A percentile compares a stretch with the other conserved stretches of the same genome.
Evolutionary conservation across 768 basidiomycete genomes (phyloP).

Genomic region (Russula sp.): DNA sequence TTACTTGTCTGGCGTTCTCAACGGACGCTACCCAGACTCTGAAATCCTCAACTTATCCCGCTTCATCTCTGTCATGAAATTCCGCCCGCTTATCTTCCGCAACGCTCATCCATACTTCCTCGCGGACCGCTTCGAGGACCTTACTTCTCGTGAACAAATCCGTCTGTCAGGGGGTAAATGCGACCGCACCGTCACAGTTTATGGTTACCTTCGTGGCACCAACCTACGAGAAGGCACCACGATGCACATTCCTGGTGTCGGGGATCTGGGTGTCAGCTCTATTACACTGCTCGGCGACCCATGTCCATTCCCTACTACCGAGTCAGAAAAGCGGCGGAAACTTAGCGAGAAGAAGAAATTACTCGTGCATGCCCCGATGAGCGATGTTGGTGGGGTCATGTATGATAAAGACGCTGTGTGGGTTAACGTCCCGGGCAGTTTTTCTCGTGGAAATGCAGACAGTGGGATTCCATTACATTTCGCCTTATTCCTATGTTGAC

Average conservation of each 20-base stretch:
- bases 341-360: constrained; percentile 93
- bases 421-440: constrained; percentile 95
- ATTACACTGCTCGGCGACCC: constrained; percentile 84
- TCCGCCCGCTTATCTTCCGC: constrained; percentile 92
- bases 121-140: constrained; percentile 90
- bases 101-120: constrained; percentile 94
- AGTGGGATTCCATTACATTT: constrained; percentile 35
- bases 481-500: neutral
- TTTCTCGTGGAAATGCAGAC: constrained; percentile 69
- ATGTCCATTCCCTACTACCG: constrained; percentile 86
- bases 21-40: constrained; percentile 94
- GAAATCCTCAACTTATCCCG: constrained; percentile 95
- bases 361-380: constrained; percentile 96
- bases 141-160: constrained; percentile 82
- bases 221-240: constrained; percentile 69
- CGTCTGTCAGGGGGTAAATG: constrained; percentile 78
- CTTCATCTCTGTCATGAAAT: constrained; percentile 98
- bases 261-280: constrained; percentile 74
- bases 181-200: constrained; percentile 89
- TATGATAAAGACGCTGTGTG: constrained; percentile 99
- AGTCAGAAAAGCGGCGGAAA: constrained; percentile 86
- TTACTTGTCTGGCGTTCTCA: constrained; percentile 93
- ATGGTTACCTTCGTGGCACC: constrained; percentile 91
- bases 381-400: constrained; percentile 92
- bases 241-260: constrained; percentile 93